Evolutionary conservation across 352 stramenopile genomes (phyloP).

Genomic region (Plasmopara halstedii): DNA sequence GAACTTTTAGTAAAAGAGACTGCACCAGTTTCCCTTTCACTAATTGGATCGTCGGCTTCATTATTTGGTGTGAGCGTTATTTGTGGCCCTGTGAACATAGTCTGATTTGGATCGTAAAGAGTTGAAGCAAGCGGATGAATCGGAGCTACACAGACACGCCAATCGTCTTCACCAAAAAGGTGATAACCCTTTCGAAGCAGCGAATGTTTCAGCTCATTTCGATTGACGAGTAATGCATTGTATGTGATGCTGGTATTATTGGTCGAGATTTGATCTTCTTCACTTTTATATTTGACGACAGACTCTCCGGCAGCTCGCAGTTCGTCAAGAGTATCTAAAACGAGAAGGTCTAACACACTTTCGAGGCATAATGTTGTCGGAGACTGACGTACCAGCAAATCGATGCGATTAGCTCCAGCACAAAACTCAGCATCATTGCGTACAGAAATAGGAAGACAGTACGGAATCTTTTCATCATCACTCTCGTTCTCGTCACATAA

Average conservation of each 20-base stretch:
- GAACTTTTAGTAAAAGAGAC: too few relatives aligned
- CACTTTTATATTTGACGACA: conserved; percentile 20
- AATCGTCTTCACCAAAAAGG: conserved; percentile 23
- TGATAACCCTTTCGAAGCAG: conserved; percentile 35
- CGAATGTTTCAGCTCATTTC: conserved; percentile 3
- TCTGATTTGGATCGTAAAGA: conserved; percentile 21
- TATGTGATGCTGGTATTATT: conserved; percentile 32
- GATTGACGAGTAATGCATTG: conserved; percentile 2
- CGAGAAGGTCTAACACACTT: conserved; percentile 38
- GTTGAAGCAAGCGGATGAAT: conserved; percentile 27
- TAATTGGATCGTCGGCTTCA: neutral
- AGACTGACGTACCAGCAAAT: conserved; percentile 21
- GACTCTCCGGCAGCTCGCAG: conserved; percentile 10
- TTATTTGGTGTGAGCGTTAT: conserved; percentile 14
- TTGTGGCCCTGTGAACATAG: conserved; percentile 12
- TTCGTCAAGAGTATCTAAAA: conserved; percentile 33
- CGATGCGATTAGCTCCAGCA: conserved; percentile 28
- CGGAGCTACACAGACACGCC: conserved; percentile 27
- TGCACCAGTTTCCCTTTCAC: too few relatives aligned
- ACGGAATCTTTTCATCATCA: conserved; percentile 3
- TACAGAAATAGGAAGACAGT: conserved; percentile 37
- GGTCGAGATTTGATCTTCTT: conserved; percentile 19
- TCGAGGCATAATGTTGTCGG: conserved; percentile 25
- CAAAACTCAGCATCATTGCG: conserved; percentile 31
- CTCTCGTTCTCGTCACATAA: conserved; percentile 7